Evolutionary conservation across 306 rosid genomes (phyloP).

Genomic region (Sicyos baderoa): DNA sequence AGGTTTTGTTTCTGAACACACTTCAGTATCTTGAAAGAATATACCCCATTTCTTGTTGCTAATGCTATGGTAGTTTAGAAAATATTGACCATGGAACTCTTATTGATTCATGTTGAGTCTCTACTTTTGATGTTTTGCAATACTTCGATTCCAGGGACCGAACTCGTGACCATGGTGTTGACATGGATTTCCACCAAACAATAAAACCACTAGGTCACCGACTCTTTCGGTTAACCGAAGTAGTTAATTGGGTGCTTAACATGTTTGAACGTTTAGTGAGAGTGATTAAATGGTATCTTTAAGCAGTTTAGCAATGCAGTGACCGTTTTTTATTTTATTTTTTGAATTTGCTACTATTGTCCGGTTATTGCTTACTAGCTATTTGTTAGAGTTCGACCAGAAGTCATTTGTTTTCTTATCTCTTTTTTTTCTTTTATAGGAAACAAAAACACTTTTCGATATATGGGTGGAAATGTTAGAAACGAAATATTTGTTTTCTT

Average conservation of each 20-base stretch:
- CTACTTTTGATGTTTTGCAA: no score
- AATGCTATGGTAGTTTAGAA: not conserved
- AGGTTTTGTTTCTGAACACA: slow-evolving; percentile 46
- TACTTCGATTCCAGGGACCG: no score
- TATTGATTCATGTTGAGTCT: not conserved
- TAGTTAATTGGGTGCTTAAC: not conserved
- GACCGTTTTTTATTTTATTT: not conserved
- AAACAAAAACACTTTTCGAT: no score
- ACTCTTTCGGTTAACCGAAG: no score
- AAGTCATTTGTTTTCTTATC: not conserved
- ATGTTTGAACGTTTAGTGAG: not conserved
- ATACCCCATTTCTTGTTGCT: not conserved
- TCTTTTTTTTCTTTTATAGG: no score
- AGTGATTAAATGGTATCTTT: not conserved
- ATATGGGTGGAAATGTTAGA: no score
- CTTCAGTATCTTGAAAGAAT: slow-evolving; percentile 15
- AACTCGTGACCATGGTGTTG: no score
- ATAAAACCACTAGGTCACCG: no score
- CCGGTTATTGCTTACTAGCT: not conserved
- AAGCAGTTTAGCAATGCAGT: not conserved
- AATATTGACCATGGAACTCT: slow-evolving; percentile 1
- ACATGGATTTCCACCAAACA: no score
- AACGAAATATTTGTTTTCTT: no score
- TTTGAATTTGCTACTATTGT: not conserved
- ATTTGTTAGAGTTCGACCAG: not conserved